Conservation (phyloP, 306 rosid genomes). For the Inga laurina region DNA sequence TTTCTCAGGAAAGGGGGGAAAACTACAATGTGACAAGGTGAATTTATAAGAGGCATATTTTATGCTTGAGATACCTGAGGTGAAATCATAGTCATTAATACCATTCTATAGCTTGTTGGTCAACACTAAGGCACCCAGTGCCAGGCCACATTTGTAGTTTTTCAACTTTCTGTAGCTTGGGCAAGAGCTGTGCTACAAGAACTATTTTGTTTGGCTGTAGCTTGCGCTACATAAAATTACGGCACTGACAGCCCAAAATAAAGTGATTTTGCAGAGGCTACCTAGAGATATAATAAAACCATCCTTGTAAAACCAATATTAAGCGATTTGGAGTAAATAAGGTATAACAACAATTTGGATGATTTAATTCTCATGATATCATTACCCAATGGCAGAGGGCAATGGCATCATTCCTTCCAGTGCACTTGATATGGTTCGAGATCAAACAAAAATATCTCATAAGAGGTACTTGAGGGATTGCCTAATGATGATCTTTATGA, state of each 20-base stretch:
- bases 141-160: background rate
- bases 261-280: background rate
- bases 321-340: background rate
- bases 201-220: background rate
- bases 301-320: background rate
- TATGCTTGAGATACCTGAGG: background rate
- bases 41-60: background rate
- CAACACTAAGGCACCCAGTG: background rate
- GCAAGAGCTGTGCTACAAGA: background rate
- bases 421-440: background rate
- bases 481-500: background rate
- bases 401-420: background rate
- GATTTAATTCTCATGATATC: background rate
- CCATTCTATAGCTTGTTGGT: background rate
- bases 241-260: background rate
- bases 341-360: background rate
- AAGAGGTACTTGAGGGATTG: background rate
- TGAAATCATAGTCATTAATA: background rate
- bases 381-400: background rate
- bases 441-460: background rate
- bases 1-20: background rate
- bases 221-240: background rate
- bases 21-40: background rate
- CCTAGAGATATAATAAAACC: background rate
- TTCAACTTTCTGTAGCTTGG: background rate